Conservation (phyloP, 768 basidiomycete species). For the Harrya chromipes region DNA sequence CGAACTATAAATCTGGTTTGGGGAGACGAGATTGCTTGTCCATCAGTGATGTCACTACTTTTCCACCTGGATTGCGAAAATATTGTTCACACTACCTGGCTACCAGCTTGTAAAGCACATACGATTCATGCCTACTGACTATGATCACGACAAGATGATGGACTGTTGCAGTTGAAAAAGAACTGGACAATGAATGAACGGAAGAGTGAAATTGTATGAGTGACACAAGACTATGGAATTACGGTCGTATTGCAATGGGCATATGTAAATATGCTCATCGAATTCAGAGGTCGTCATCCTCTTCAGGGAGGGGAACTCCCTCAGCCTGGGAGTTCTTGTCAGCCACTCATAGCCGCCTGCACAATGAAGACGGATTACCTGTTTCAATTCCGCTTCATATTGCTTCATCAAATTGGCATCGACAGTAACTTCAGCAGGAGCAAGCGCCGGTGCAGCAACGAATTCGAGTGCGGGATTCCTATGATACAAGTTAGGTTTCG, state of each 20-base stretch:
- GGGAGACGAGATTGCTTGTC: too few species aligned
- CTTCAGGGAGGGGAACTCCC: constrained; percentile 92
- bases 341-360: background rate
- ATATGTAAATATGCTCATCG: constrained; percentile 16
- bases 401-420: constrained; percentile 74
- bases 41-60: background rate
- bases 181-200: constrained; percentile 18
- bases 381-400: constrained; percentile 74
- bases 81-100: background rate
- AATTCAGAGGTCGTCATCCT: constrained; percentile 81
- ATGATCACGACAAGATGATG: constrained; percentile 25
- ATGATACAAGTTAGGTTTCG: background rate
- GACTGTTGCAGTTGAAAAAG: constrained; percentile 22
- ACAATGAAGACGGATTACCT: constrained; percentile 39
- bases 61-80: background rate
- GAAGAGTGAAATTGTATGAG: constrained; percentile 13
- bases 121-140: constrained; percentile 21
- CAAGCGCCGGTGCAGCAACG: constrained; percentile 93
- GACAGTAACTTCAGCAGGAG: constrained; percentile 88
- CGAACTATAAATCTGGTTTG: too few species aligned
- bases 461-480: constrained; percentile 90
- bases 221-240: constrained; percentile 20
- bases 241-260: constrained; percentile 16
- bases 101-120: constrained; percentile 5
- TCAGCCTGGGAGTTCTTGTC: constrained; percentile 58